phyloP scores from a whole-genome alignment of 495 filamentous ascomycete species.

The Pseudevernia furfuracea region DNA sequence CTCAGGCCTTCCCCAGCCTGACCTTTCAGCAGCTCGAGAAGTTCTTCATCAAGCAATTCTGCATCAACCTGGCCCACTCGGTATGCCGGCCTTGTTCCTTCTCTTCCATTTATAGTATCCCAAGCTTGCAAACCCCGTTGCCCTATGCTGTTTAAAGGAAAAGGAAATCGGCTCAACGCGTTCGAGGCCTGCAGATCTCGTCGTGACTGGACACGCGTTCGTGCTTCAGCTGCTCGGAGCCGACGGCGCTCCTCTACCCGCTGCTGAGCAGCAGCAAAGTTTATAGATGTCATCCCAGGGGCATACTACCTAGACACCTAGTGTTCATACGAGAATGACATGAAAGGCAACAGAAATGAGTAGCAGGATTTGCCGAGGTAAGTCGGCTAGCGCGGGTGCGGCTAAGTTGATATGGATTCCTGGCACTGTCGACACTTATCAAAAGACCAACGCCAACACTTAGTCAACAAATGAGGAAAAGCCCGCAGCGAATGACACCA shows the following conservation, averaged over 20 bases:
- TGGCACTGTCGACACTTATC: background rate
- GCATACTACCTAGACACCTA: constrained; percentile 27
- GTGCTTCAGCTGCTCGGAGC: constrained; percentile 56
- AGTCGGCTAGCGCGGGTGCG: background rate
- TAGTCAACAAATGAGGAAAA: background rate
- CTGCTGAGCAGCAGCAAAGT: constrained; percentile 79
- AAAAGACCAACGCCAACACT: background rate
- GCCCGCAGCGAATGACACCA: background rate
- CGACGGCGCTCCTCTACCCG: constrained; percentile 71
- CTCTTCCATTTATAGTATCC: constrained; percentile 63
- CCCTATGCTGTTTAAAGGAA: constrained; percentile 53
- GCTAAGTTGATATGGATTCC: background rate
- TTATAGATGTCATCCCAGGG: constrained; percentile 59
- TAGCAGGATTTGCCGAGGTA: background rate
- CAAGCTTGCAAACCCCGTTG: constrained; percentile 52
- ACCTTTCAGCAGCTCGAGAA: constrained; percentile 72
- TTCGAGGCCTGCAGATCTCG: constrained; percentile 35
- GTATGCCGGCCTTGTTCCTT: constrained; percentile 76
- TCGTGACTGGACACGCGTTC: constrained; percentile 48
- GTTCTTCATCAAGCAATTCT: constrained; percentile 89
- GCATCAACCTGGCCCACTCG: constrained; percentile 96
- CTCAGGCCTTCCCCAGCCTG: constrained; percentile 87
- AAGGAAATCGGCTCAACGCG: constrained; percentile 49
- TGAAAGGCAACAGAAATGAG: background rate
- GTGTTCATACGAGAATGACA: background rate